Percentiles rank a stretch among this genome's conserved stretches.
Evolutionary conservation across 73 alveolate species (phyloP).

Genomic region (Vitrella brassicaformis): DNA sequence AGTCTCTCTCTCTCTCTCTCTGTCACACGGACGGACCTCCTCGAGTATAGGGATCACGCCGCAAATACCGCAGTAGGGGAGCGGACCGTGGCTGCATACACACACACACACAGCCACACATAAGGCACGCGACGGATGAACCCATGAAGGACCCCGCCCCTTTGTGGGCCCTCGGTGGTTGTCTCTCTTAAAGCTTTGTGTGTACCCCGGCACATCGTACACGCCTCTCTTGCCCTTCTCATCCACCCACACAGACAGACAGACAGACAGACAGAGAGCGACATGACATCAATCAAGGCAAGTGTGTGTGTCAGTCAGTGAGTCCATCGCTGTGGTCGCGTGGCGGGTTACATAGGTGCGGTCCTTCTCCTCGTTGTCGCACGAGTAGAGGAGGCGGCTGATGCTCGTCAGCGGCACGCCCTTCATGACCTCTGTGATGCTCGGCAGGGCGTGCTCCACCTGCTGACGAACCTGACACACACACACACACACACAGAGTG

Average conservation of each 20-base stretch:
- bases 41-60: slow-evolving; percentile 1
- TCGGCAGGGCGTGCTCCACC: too few relatives aligned
- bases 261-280: slow-evolving; percentile 1
- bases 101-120: not conserved
- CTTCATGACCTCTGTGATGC: too few relatives aligned
- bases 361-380: too few relatives aligned
- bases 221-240: slow-evolving; percentile 61
- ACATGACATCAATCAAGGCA: not conserved
- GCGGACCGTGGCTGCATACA: slow-evolving; percentile 12
- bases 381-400: too few relatives aligned
- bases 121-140: not conserved
- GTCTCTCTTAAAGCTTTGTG: not conserved
- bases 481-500: not conserved
- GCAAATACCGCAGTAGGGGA: slow-evolving; percentile 15
- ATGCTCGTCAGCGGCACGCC: too few relatives aligned
- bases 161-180: not conserved
- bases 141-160: not conserved
- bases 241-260: slow-evolving; percentile 16
- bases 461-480: not conserved
- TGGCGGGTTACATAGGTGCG: too few relatives aligned
- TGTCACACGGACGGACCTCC: not conserved
- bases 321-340: too few relatives aligned
- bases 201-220: slow-evolving; percentile 8
- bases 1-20: not conserved
- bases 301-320: too few relatives aligned